Percentiles rank a stretch among this genome's conserved stretches.
Conservation (phyloP, 345 rosid genomes). For the Syzygium grande region DNA sequence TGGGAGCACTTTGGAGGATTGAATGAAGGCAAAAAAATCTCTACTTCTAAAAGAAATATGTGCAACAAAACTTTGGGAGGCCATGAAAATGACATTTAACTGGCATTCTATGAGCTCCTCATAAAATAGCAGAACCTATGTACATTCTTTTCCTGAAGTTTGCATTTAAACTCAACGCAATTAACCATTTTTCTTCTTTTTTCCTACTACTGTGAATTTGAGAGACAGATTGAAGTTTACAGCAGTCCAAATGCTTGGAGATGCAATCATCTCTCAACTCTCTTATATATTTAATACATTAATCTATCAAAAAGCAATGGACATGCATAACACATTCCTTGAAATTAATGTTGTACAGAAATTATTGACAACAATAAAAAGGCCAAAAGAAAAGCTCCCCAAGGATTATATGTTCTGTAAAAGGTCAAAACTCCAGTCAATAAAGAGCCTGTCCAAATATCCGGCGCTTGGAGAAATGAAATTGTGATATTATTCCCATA, state of each 20-base stretch:
- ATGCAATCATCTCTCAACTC: background rate
- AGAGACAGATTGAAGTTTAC: background rate
- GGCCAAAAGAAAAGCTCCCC: background rate
- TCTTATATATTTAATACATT: background rate
- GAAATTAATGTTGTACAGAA: no score
- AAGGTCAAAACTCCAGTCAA: background rate
- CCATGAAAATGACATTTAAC: background rate
- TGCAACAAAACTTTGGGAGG: background rate
- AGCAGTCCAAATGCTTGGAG: background rate
- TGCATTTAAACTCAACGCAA: background rate
- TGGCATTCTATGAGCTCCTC: background rate
- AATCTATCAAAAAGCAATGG: background rate
- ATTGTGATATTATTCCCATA: background rate
- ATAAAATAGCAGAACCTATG: background rate
- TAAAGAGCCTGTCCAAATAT: background rate
- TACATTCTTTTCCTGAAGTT: background rate
- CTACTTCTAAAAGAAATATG: background rate
- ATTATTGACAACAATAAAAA: background rate
- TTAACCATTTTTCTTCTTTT: no score
- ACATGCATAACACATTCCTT: background rate
- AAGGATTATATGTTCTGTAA: background rate
- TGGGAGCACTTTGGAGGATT: background rate
- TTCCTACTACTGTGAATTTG: no score
- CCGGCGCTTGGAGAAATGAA: background rate
- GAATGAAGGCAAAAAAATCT: background rate